Percentiles rank a stretch among this genome's conserved stretches.
These are phyloP conservation scores for Globisporangium okanoganense DNA, from an alignment of 352 stramenopile species.

Conservation along the genomic window DNA sequence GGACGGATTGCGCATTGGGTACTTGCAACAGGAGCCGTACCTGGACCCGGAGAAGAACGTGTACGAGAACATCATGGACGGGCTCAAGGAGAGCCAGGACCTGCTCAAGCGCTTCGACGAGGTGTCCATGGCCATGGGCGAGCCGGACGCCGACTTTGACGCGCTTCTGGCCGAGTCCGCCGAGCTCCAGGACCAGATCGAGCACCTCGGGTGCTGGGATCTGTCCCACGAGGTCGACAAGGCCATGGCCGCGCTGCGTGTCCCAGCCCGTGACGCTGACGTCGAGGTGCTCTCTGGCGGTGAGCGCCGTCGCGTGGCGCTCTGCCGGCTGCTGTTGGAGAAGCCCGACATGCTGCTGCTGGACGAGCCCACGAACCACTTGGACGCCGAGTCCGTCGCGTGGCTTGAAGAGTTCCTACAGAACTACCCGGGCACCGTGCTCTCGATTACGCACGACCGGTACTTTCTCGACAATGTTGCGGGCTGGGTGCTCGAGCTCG, in stretches of 20 bases:
- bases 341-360: slow-evolving; percentile 96
- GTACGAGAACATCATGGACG: slow-evolving; percentile 90
- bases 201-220: slow-evolving; percentile 82
- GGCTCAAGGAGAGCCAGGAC: slow-evolving; percentile 78
- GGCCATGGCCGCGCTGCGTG: slow-evolving; percentile 74
- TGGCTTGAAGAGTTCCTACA: slow-evolving; percentile 98
- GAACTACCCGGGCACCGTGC: slow-evolving; percentile 94
- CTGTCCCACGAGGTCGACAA: slow-evolving; percentile 79
- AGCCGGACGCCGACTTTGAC: slow-evolving; percentile 89
- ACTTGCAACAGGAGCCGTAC: slow-evolving; percentile 84
- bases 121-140: slow-evolving; percentile 86
- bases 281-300: slow-evolving; percentile 86
- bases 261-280: slow-evolving; percentile 61
- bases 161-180: slow-evolving; percentile 77
- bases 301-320: slow-evolving; percentile 93
- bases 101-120: slow-evolving; percentile 82
- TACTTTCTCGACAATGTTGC: slow-evolving; percentile 99
- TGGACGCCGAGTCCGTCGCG: slow-evolving; percentile 95
- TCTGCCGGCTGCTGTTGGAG: slow-evolving; percentile 94
- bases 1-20: slow-evolving; percentile 80
- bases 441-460: slow-evolving; percentile 98
- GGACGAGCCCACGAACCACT: slow-evolving; percentile 98
- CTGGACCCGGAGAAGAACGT: slow-evolving; percentile 84
- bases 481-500: slow-evolving; percentile 97
- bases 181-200: slow-evolving; percentile 86